Percentiles rank a stretch among this genome's conserved stretches.
phyloP scores from a whole-genome alignment of 2,329 filamentous ascomycete species.

The Remersonia thermophila region DNA sequence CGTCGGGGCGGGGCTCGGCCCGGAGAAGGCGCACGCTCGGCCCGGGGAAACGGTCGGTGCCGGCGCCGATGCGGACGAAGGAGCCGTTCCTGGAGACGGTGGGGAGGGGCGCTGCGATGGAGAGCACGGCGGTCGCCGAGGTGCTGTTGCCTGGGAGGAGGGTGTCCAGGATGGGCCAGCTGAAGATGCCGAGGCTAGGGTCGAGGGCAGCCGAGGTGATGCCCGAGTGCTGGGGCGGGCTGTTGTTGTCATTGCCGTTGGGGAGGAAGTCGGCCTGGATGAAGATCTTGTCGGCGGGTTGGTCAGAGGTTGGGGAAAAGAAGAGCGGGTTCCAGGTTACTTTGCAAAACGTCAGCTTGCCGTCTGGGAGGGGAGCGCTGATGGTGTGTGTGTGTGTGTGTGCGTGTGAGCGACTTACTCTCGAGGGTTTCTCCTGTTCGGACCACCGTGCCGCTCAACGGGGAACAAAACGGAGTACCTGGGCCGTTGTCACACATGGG shows the following conservation, averaged over 20 bases:
- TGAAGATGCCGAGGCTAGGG: conserved; percentile 3
- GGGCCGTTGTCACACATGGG: conserved; percentile 7
- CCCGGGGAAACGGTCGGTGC: conserved; percentile 5
- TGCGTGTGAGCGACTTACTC: conserved; percentile 2
- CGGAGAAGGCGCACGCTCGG: conserved; percentile 4
- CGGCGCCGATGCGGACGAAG: conserved; percentile 1
- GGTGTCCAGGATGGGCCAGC: conserved; percentile 7
- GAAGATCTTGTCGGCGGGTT: conserved; percentile 3
- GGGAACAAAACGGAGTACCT: conserved; percentile 8
- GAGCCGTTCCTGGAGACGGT: conserved; percentile 1
- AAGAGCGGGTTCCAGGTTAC: conserved; percentile 12
- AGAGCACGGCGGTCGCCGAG: conserved; percentile 5
- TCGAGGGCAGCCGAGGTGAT: conserved; percentile 8
- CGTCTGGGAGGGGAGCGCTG: too few relatives aligned
- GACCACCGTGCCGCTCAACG: conserved; percentile 4
- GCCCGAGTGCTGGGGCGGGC: background rate
- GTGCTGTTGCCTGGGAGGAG: conserved; percentile 3
- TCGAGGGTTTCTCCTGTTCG: conserved; percentile 4
- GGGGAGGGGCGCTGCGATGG: conserved; percentile 6
- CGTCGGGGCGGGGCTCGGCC: background rate
- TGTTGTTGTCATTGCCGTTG: too few relatives aligned
- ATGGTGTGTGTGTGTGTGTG: background rate
- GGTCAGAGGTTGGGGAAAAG: conserved; percentile 4
- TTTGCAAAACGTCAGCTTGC: too few relatives aligned
- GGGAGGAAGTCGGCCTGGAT: conserved; percentile 11